Conservation (phyloP, 805 yeast species). For the Alloascoidea hylecoeti region DNA sequence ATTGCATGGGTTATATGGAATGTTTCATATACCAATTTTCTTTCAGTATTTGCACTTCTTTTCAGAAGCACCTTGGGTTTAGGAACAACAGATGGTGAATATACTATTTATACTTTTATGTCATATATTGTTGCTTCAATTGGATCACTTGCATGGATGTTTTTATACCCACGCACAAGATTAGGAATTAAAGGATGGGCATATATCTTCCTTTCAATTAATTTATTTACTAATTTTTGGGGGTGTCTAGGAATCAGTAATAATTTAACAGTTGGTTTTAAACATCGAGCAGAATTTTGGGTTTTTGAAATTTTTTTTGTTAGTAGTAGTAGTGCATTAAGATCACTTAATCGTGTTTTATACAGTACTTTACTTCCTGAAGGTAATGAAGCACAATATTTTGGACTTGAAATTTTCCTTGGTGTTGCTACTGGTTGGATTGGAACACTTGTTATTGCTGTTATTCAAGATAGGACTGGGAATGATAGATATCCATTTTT, state of each 20-base stretch:
- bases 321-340: constrained; percentile 19
- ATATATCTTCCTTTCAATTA: constrained; percentile 17
- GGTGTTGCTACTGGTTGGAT: constrained; percentile 28
- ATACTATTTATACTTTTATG: constrained; percentile 23
- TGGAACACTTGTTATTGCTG: constrained; percentile 22
- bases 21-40: constrained; percentile 20
- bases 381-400: constrained; percentile 27
- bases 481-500: constrained; percentile 23
- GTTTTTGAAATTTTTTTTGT: constrained; percentile 22
- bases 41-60: constrained; percentile 20
- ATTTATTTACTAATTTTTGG: constrained; percentile 23
- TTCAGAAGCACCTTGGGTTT: constrained; percentile 26
- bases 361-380: constrained; percentile 24
- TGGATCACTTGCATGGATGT: constrained; percentile 25
- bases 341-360: constrained; percentile 22
- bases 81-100: constrained; percentile 23
- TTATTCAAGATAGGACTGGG: constrained; percentile 24
- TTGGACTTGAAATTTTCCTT: constrained; percentile 25
- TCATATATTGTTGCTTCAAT: constrained; percentile 19
- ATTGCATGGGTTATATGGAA: constrained; percentile 30
- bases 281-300: constrained; percentile 29
- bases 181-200: constrained; percentile 22
- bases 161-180: constrained; percentile 14
- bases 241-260: constrained; percentile 21
- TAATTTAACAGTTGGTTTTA: constrained; percentile 20